Conservation (phyloP, 2,329 filamentous ascomycete species). For the Stromatinia cepivora region DNA sequence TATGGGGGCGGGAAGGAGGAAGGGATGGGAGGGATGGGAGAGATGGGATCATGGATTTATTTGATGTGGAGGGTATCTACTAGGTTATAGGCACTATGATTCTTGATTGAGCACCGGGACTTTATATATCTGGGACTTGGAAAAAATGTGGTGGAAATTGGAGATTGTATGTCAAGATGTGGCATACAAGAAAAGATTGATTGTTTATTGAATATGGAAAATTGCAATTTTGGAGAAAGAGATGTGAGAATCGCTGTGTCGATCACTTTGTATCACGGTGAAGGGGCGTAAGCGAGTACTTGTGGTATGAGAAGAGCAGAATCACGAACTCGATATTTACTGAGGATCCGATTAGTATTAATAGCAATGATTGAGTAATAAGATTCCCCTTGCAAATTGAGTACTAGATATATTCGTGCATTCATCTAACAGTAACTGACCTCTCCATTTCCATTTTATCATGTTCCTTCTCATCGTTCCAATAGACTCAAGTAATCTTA, state of each 20-base stretch:
- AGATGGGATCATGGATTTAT: constrained; percentile 2
- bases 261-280: not conserved
- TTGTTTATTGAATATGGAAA: not conserved
- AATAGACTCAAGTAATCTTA: not conserved
- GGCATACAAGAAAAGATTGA: too few relatives aligned
- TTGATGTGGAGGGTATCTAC: not conserved
- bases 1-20: too few relatives aligned
- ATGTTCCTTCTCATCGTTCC: not conserved
- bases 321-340: not conserved
- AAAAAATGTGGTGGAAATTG: too few relatives aligned
- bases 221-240: not conserved
- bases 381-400: too few relatives aligned
- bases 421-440: not conserved
- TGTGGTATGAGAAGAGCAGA: not conserved
- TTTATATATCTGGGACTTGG: too few relatives aligned
- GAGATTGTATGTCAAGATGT: too few relatives aligned
- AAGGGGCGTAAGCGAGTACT: not conserved
- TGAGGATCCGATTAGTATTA: too few relatives aligned
- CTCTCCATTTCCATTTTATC: not conserved
- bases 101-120: too few relatives aligned
- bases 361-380: too few relatives aligned
- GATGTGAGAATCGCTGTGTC: not conserved
- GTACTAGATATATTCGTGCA: not conserved
- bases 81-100: too few relatives aligned
- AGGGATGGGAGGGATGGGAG: not conserved